Evolutionary conservation across 495 filamentous ascomycete genomes (phyloP), one percentile per base, ranked within the genome.

Genomic region (Tuber aestivum): DNA sequence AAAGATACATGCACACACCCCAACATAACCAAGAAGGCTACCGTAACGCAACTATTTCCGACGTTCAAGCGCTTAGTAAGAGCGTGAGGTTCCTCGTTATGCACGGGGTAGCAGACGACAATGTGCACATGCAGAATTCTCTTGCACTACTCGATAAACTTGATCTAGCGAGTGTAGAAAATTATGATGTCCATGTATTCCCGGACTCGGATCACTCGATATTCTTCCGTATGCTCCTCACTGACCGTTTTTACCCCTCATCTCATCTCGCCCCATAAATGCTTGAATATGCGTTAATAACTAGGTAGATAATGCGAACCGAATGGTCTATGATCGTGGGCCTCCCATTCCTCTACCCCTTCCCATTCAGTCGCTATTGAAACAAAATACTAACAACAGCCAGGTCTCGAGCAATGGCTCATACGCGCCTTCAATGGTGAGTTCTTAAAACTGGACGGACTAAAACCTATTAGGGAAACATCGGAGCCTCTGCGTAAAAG

Each of bases 341-440:
- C 9, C 37, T 87, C 3, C 18, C 4, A 42, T 21, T 61, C n/a
- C 68, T 76, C 69, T 56, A 20, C 4, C 69, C 70, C 76, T 72
- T 20, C 16, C 7, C 41, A 14, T 45, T 70, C 40, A 38, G 2
- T 68, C 14, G 9, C 42, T 7, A 45, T 38, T 70, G 80, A 20
- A 10, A 32, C 41, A 18, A 18, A 84, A 38, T 48, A 72, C 84
- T 85, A 82, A 87, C 74, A 35, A 38, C 35, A 70, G 32, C 71
- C 76, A 97, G 94, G 93, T 83, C 86, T 99, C 27, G 90, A 87
- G 75, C 96, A 91, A 84, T 99, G 95, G 94, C 89, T 99, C 73
- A 87, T 97, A 83, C 97, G 97, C 83, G 95, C 96, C 0, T 98
- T 99, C 84, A 98, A 97, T 79, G 96, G 95, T 38, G 95, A 97